Conservation (phyloP, 768 basidiomycete genomes). For the Lactarius trivialis region DNA sequence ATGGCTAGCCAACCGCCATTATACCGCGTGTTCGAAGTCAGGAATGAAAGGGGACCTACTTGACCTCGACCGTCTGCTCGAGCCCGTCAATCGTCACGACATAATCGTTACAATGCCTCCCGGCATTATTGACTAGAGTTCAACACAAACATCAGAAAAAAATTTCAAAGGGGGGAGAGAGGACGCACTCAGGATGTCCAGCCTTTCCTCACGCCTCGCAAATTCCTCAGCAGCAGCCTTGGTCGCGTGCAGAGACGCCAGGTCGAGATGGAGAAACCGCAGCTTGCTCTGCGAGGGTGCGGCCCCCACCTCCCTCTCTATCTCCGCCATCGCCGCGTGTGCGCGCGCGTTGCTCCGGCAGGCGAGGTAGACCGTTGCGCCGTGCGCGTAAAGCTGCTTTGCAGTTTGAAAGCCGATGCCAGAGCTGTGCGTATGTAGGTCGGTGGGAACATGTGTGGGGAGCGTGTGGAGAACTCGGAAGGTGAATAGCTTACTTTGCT, state of each 20-base stretch:
- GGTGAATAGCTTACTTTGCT: neutral
- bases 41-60: neutral
- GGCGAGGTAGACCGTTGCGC: constrained; percentile 4
- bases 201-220: neutral
- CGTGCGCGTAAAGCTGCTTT: neutral
- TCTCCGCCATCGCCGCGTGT: neutral
- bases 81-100: neutral
- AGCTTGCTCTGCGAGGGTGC: too few relatives aligned
- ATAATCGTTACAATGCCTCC: neutral
- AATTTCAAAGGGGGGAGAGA: neutral
- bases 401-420: neutral
- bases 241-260: too few relatives aligned
- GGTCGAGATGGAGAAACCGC: too few relatives aligned
- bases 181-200: neutral
- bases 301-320: too few relatives aligned
- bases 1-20: neutral
- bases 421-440: neutral
- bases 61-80: neutral
- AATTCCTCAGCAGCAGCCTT: neutral
- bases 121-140: constrained; percentile 1
- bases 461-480: too few relatives aligned
- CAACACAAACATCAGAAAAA: neutral
- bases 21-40: neutral
- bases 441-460: too few relatives aligned
- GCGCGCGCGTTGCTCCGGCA: neutral